Percentiles rank a stretch among this genome's conserved stretches.
Evolutionary conservation across 768 basidiomycete species (phyloP).

Genomic region (Hebeloma cylindrosporum): DNA sequence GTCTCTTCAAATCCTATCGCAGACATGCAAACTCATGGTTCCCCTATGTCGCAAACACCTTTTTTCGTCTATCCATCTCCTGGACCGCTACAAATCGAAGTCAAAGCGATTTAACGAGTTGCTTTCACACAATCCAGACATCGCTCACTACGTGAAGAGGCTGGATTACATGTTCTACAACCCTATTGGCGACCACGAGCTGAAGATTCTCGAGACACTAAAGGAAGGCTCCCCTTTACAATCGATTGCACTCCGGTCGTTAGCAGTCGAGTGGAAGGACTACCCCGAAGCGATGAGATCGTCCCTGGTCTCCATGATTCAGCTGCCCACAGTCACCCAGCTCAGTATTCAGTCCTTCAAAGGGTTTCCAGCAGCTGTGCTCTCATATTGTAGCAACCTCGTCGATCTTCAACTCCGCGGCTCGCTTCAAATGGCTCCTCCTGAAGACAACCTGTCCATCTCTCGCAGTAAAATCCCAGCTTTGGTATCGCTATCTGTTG

Average conservation of each 20-base stretch:
- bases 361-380: background rate
- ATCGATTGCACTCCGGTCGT: background rate
- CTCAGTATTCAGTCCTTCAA: background rate
- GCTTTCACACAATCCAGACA: background rate
- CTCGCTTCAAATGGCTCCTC: background rate
- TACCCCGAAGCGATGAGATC: background rate
- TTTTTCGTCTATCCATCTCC: background rate
- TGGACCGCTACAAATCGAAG: background rate
- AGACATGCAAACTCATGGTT: background rate
- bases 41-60: slow-evolving; percentile 1
- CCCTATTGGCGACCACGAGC: background rate
- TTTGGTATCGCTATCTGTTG: background rate
- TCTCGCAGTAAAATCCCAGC: background rate
- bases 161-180: background rate
- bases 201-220: background rate
- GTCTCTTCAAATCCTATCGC: background rate
- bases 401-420: background rate
- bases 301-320: background rate
- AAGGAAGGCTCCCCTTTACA: background rate
- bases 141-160: background rate
- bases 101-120: background rate
- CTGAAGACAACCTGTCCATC: background rate
- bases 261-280: background rate
- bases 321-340: background rate
- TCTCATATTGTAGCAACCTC: background rate